Evolutionary conservation across 2,329 filamentous ascomycete species (phyloP).

Genomic region (Colletotrichum higginsianum): DNA sequence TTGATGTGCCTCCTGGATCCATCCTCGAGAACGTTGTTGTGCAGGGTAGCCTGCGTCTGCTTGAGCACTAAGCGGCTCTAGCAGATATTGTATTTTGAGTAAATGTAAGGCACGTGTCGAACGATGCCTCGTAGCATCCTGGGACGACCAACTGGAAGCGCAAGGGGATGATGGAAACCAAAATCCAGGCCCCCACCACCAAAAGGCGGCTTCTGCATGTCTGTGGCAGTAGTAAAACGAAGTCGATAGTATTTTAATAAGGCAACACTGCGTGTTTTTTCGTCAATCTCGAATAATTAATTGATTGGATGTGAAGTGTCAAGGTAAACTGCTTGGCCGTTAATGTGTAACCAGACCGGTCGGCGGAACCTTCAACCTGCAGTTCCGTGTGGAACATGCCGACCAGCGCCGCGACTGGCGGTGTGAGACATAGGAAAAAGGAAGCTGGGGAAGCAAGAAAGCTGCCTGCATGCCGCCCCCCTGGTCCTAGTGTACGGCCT

Average conservation of each 20-base stretch:
- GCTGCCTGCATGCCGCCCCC: slow-evolving; percentile 27
- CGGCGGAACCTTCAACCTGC: slow-evolving; percentile 12
- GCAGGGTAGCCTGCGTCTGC: slow-evolving; percentile 89
- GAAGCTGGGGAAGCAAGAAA: slow-evolving; percentile 2
- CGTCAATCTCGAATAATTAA: background rate
- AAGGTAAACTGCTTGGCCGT: background rate
- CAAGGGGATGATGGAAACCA: slow-evolving; percentile 31
- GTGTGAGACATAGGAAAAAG: slow-evolving; percentile 34
- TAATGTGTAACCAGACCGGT: slow-evolving; percentile 11
- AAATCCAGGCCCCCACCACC: slow-evolving; percentile 14
- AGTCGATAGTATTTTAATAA: slow-evolving; percentile 41
- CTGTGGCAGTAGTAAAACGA: slow-evolving; percentile 22
- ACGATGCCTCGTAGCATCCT: slow-evolving; percentile 25
- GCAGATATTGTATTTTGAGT: slow-evolving; percentile 37
- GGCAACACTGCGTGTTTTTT: slow-evolving; percentile 26
- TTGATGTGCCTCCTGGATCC: slow-evolving; percentile 96
- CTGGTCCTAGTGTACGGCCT: slow-evolving; percentile 16
- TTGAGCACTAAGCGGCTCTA: slow-evolving; percentile 70
- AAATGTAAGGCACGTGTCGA: slow-evolving; percentile 19
- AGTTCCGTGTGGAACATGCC: slow-evolving; percentile 29
- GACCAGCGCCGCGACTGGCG: slow-evolving; percentile 36
- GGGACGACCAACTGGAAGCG: slow-evolving; percentile 28
- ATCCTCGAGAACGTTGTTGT: slow-evolving; percentile 99
- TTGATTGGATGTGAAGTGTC: background rate
- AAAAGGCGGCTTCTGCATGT: slow-evolving; percentile 26